phyloP scores from a whole-genome alignment of 2,329 filamentous ascomycete species.

The Ceratocystis destructans region DNA sequence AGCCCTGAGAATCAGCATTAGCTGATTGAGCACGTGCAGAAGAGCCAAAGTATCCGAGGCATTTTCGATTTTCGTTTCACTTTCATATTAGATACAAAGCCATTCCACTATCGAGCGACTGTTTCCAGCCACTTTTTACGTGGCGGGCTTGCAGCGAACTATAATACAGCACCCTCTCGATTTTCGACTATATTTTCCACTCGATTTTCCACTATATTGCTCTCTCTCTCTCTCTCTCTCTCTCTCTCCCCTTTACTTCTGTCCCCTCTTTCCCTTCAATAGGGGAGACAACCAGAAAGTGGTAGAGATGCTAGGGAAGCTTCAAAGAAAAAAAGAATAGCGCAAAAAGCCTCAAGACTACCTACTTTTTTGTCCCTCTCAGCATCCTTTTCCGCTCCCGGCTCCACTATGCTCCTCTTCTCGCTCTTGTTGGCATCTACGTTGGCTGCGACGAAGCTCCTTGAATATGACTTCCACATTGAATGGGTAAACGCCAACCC shows the following conservation, averaged over 20 bases:
- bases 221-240: neutral
- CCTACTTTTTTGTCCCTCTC: neutral
- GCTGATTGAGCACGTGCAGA: too few relatives aligned
- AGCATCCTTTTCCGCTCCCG: too few relatives aligned
- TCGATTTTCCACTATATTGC: neutral
- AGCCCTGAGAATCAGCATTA: too few relatives aligned
- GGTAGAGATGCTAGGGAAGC: neutral
- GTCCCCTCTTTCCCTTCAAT: neutral
- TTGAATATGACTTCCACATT: conserved; percentile 53
- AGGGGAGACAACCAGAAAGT: neutral
- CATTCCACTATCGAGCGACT: too few relatives aligned
- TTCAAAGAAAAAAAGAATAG: neutral
- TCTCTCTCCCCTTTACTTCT: too few relatives aligned
- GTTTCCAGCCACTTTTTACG: too few relatives aligned
- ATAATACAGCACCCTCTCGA: neutral
- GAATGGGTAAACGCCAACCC: conserved; percentile 60
- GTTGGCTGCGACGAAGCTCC: conserved; percentile 31
- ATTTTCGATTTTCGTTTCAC: neutral
- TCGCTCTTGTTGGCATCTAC: conserved; percentile 16
- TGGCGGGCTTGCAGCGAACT: too few relatives aligned
- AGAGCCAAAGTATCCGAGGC: neutral
- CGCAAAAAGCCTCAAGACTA: neutral
- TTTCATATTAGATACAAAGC: neutral
- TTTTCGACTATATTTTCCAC: neutral
- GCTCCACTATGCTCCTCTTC: conserved; percentile 2